Conservation (phyloP, 192 early-diverging fungal genomes). For the Gonapodya sp. region DNA sequence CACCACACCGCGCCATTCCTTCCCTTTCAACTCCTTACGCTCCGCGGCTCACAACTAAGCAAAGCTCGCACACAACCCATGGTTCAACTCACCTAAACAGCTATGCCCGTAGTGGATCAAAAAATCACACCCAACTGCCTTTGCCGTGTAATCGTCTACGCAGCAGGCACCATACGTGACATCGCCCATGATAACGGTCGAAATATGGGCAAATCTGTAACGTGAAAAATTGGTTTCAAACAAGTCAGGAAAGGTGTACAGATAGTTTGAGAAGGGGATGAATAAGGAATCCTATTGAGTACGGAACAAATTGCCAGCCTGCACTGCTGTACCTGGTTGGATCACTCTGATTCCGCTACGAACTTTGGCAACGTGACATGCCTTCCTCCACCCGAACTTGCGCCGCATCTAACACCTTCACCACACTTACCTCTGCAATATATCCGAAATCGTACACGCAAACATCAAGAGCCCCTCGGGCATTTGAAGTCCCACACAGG, state of each 20-base stretch:
- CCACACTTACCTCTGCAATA: slow-evolving; percentile 58
- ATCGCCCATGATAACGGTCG: slow-evolving; percentile 95
- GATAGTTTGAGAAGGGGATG: no score
- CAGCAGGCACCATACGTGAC: slow-evolving; percentile 99
- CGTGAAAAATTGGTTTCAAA: slow-evolving; percentile 1
- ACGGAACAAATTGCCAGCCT: neutral
- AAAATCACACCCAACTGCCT: slow-evolving; percentile 88
- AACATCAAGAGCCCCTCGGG: slow-evolving; percentile 95
- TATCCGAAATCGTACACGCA: slow-evolving; percentile 85
- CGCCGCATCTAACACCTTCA: neutral
- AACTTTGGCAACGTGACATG: no score
- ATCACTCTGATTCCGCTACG: neutral
- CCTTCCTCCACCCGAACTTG: neutral
- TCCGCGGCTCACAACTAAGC: no score
- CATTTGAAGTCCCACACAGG: slow-evolving; percentile 88
- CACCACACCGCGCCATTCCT: neutral
- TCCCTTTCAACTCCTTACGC: no score
- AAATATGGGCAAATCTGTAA: slow-evolving; percentile 62
- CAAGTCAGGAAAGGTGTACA: no score
- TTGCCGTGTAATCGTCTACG: slow-evolving; percentile 92
- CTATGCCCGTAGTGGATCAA: slow-evolving; percentile 97
- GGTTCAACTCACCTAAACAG: slow-evolving; percentile 59
- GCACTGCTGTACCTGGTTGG: neutral
- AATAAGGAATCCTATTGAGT: slow-evolving; percentile 10
- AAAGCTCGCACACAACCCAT: neutral